Percentiles rank a stretch among this genome's conserved stretches.
Conservation (phyloP, 1,139 yeast species). For the Waltiozyma sp. region DNA sequence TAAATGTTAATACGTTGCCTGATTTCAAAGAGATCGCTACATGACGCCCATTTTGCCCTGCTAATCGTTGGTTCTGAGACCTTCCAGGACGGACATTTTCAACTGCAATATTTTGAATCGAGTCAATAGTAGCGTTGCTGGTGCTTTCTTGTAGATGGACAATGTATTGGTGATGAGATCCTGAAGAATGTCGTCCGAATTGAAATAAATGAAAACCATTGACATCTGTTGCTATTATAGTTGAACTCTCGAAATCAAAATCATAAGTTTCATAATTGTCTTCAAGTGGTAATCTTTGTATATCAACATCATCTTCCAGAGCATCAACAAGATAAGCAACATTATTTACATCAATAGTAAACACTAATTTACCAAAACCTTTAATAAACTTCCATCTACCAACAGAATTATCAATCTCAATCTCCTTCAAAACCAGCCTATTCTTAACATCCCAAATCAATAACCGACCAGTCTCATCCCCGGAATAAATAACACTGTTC, state of each 20-base stretch:
- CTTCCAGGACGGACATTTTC: conserved; percentile 21
- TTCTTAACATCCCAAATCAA: conserved; percentile 23
- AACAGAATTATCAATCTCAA: conserved; percentile 15
- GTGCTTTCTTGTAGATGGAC: conserved; percentile 4
- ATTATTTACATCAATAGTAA: conserved; percentile 18
- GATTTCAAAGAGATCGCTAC: conserved; percentile 31
- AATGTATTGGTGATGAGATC: conserved; percentile 18
- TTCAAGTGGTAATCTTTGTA: neutral
- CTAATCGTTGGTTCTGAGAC: conserved; percentile 22
- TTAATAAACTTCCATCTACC: conserved; percentile 15
- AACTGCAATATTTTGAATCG: conserved; percentile 29
- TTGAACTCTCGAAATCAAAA: neutral
- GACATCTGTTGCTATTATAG: neutral
- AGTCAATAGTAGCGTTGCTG: conserved; percentile 25
- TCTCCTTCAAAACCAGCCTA: conserved; percentile 14
- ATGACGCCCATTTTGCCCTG: conserved; percentile 47
- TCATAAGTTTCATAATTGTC: neutral
- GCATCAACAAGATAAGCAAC: neutral
- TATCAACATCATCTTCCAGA: neutral
- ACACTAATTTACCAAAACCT: conserved; percentile 17
- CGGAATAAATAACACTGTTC: conserved; percentile 26
- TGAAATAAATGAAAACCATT: conserved; percentile 17
- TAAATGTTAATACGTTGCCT: conserved; percentile 28
- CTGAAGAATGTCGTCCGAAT: conserved; percentile 35
- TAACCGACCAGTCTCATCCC: conserved; percentile 29